phyloP scores from a whole-genome alignment of 495 filamentous ascomycete genomes.

The Penicillium pancosmium region DNA sequence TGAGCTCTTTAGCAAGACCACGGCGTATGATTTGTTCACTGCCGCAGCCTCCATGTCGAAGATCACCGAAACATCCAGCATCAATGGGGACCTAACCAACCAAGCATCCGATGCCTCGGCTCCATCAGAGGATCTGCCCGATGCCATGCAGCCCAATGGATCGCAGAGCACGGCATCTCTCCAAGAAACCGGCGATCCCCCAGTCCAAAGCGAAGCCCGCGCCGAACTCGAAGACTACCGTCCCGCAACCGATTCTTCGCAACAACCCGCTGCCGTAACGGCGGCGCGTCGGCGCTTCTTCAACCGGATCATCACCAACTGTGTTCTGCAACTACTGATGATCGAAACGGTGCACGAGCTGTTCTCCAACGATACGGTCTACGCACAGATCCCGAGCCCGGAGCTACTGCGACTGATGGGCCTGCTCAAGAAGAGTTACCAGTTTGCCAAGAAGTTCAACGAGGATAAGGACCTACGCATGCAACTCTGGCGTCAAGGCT shows the following conservation, averaged over 20 bases:
- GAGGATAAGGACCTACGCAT: constrained; percentile 94
- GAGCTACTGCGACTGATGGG: constrained; percentile 92
- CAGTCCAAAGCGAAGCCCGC: constrained; percentile 32
- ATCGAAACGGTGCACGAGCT: constrained; percentile 99
- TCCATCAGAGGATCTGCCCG: constrained; percentile 39
- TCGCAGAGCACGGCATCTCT: constrained; percentile 42
- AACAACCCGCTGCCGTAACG: constrained; percentile 89
- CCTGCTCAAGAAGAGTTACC: constrained; percentile 89
- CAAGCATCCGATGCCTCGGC: constrained; percentile 29
- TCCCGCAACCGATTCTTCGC: constrained; percentile 64
- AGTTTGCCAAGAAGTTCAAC: constrained; percentile 96
- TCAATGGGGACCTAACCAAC: constrained; percentile 34
- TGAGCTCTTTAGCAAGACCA: constrained; percentile 91
- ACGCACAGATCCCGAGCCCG: constrained; percentile 83
- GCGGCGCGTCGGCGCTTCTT: constrained; percentile 94
- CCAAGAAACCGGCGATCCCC: constrained; percentile 45
- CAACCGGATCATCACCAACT: constrained; percentile 99
- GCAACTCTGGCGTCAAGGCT: constrained; percentile 93
- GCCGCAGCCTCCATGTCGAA: constrained; percentile 66
- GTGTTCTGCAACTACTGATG: constrained; percentile 95
- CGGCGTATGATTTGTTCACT: constrained; percentile 90
- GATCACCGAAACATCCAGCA: constrained; percentile 25
- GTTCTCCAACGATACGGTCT: constrained; percentile 96
- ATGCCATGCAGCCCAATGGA: constrained; percentile 66
- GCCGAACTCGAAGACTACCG: constrained; percentile 87